Evolutionary conservation across 1,284 basidiomycete genomes (phyloP), one percentile per base, ranked within the genome.

Genomic region (Rugosomyces carneus): DNA sequence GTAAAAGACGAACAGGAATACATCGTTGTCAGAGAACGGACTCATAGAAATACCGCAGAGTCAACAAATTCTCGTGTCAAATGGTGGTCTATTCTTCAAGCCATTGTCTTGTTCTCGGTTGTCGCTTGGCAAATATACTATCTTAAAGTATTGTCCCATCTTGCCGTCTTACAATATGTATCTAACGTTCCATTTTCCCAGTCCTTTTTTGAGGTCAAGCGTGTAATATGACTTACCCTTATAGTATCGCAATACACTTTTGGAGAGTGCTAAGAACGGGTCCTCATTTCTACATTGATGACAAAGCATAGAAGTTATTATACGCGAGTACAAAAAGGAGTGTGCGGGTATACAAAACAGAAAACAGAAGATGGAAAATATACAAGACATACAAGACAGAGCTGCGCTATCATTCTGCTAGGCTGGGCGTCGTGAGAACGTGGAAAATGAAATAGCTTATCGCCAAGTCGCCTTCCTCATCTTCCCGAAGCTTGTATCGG

Each of bases 1-100:
- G 92, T 99, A 55, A 98, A 98, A 68, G 96, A 99, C 60, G 96
- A 99, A 66, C 95, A 99, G 62, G 93, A 97, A 66, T 99, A 99
- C 67, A 91, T 99, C 49, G 90, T 96, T 31, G 84, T 98, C 36
- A 78, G 96, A 37, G 96, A 99, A 67, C 79, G 81, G 45, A 85
- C 88, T 24, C 96, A 99, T 65, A 76, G 96, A 49, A 89, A 99
- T 65, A 99, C 91, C 1, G 91, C 91, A 16, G 92, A 94, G 67
- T 93, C 90, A 3, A 93, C 92, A 58, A 99, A 99, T 64, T 80
- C 89, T 29, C 83, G 96, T 35, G 94, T 99, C 49, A 99, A 98
- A 68, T 99, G 92, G 92, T 99, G 96, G 96, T 95, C 92, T 9
- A 84, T 99, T 52, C 66, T 93, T 10, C 96, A 99, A 66, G 80